phyloP scores from a whole-genome alignment of 176 grass and related monocot genomes.

The Eremochloa ophiuroides region DNA sequence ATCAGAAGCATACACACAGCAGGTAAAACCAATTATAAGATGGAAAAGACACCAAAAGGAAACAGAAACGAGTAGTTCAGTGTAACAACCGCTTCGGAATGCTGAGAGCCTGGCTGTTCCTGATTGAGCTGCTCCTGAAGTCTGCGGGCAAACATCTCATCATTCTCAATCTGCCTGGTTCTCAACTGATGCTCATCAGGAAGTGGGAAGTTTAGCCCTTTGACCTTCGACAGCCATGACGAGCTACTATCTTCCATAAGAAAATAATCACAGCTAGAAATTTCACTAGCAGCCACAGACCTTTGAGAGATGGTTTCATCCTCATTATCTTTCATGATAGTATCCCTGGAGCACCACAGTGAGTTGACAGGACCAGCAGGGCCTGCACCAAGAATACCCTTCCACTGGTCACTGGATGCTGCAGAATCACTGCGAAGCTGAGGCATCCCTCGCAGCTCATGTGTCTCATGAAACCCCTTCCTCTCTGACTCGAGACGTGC shows the following conservation, averaged over 20 bases:
- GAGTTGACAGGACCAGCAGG: conserved; percentile 7
- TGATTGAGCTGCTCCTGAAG: conserved; percentile 78
- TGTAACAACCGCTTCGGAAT: conserved; percentile 49
- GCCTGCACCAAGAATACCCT: conserved; percentile 27
- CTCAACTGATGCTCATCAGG: conserved; percentile 35
- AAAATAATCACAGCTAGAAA: conserved; percentile 13
- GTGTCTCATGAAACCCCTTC: neutral
- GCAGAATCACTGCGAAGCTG: neutral
- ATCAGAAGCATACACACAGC: neutral
- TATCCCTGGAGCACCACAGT: neutral
- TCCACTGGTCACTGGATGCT: neutral
- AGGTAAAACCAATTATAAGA: neutral
- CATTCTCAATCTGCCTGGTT: conserved; percentile 60
- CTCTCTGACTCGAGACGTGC: neutral
- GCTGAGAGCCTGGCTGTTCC: conserved; percentile 34
- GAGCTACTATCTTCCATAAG: conserved; percentile 13
- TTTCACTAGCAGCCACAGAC: neutral
- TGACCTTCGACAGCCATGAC: conserved; percentile 25
- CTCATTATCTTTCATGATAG: neutral
- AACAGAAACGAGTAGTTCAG: conserved; percentile 8
- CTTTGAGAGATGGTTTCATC: neutral
- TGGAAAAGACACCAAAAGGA: conserved; percentile 4
- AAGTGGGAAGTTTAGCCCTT: conserved; percentile 42
- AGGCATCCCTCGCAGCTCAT: neutral
- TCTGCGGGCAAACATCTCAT: conserved; percentile 56